Evolutionary conservation across 1,284 basidiomycete species (phyloP).

Genomic region (Trichosporon asahii): DNA sequence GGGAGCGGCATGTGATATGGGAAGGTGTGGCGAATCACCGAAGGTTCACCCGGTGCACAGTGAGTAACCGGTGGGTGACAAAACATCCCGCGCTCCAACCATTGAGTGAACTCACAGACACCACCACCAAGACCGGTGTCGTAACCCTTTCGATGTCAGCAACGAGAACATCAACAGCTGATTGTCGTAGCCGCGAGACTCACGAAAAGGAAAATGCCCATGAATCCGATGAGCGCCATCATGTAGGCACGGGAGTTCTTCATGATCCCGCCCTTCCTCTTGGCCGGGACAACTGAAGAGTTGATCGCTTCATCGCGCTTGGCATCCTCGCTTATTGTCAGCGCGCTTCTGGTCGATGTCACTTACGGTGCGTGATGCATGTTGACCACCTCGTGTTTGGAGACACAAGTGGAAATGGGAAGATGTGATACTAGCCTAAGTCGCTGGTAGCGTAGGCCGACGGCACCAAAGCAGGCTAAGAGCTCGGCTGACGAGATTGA

Average conservation of each 20-base stretch:
- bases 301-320: background rate
- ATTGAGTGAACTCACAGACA: slow-evolving; percentile 22
- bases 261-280: background rate
- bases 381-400: background rate
- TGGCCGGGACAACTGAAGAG: slow-evolving; percentile 8
- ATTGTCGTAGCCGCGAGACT: slow-evolving; percentile 42
- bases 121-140: slow-evolving; percentile 38
- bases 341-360: background rate
- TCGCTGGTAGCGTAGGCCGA: background rate
- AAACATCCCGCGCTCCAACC: background rate
- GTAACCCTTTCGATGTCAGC: background rate
- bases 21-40: background rate
- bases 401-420: background rate
- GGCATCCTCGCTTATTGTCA: slow-evolving; percentile 5
- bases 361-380: background rate
- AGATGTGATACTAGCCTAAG: background rate
- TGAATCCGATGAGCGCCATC: slow-evolving; percentile 68
- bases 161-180: slow-evolving; percentile 47
- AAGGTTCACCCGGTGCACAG: background rate
- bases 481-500: background rate
- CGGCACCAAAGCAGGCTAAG: background rate
- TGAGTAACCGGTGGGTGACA: background rate
- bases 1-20: background rate
- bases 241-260: slow-evolving; percentile 35
- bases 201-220: slow-evolving; percentile 72